Evolutionary conservation across 2,329 filamentous ascomycete species (phyloP), one percentile per base, ranked within the genome.

Genomic region (Amphichorda felina): DNA sequence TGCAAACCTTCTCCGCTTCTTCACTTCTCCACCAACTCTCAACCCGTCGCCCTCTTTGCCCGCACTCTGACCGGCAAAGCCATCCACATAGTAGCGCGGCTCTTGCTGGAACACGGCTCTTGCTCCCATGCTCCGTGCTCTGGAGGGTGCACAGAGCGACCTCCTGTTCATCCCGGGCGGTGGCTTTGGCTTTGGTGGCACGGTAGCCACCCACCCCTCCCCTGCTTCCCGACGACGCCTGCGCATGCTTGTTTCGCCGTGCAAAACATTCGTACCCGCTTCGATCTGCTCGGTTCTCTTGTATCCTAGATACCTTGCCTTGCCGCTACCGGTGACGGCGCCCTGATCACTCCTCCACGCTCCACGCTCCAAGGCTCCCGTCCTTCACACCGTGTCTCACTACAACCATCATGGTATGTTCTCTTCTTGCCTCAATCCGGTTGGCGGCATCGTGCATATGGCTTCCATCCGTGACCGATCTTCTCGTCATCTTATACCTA

Each of bases 351-450:
- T 45, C 49, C 48, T 49, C 25, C 48, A 46, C 45, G 48, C 49
- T 46, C 47, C 45, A 44, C 47, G 48, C 49, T 46, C 47, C 45
- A 44, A 47, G 41, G 45, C 42, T 50, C 36, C 43, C 55, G 53
- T 56, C 51, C 48, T 50, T 53, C 56, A 51, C 51, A 55, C 50
- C 51, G 54, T 56, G 48, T 55, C 49, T 54, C 47, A 50, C 51
- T 54, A 53, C 54, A 55, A 50, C 55, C 54, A 63, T 55, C 51
- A 68, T 69, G 65, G 65, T 69, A 66, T 68, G 65, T 29, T 18
- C 33, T 24, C n/a, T 53, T 45, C 45, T 33, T 17, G 10, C 51
- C 51, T 49, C 52, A 46, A 48, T 56, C 46, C 50, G 53, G 47
- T 50, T 50, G 46, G 50, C 56, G 61, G 61, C 53, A 59, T 53